Conservation (phyloP, 1,284 basidiomycete genomes). For the Moniliophthora roreri region DNA sequence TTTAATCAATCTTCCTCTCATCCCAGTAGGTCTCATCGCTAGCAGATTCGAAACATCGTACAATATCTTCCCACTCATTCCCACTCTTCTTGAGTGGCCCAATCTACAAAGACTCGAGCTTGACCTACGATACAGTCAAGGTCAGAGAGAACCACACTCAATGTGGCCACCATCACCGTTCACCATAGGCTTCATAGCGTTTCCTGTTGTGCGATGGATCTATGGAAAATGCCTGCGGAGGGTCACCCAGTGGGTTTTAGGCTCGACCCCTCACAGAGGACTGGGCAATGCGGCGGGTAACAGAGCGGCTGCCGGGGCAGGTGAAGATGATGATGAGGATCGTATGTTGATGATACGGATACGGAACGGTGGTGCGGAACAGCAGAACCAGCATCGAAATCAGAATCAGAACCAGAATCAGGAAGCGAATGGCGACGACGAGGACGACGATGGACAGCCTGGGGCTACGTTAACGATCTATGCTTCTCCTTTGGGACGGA, state of each 20-base stretch:
- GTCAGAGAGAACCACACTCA: slow-evolving; percentile 17
- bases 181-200: slow-evolving; percentile 50
- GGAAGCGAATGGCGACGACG: neutral
- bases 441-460: neutral
- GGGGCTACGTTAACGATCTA: slow-evolving; percentile 52
- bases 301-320: slow-evolving; percentile 1
- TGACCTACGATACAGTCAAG: too few relatives aligned
- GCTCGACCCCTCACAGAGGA: slow-evolving; percentile 17
- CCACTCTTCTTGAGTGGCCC: slow-evolving; percentile 59
- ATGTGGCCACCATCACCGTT: slow-evolving; percentile 65
- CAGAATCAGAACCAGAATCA: slow-evolving; percentile 14
- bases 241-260: slow-evolving; percentile 49
- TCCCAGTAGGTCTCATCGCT: slow-evolving; percentile 56
- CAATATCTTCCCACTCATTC: slow-evolving; percentile 48
- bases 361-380: slow-evolving; percentile 34
- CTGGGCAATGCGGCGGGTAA: slow-evolving; percentile 7
- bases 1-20: slow-evolving; percentile 67
- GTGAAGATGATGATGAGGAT: slow-evolving; percentile 30
- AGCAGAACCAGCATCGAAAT: slow-evolving; percentile 4
- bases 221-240: slow-evolving; percentile 45
- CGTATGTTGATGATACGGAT: slow-evolving; percentile 48
- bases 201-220: slow-evolving; percentile 46
- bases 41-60: slow-evolving; percentile 47
- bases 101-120: slow-evolving; percentile 1
- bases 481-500: slow-evolving; percentile 57